Evolutionary conservation across 352 stramenopile genomes (phyloP).

Genomic region (Thraustochytrium sp.): DNA sequence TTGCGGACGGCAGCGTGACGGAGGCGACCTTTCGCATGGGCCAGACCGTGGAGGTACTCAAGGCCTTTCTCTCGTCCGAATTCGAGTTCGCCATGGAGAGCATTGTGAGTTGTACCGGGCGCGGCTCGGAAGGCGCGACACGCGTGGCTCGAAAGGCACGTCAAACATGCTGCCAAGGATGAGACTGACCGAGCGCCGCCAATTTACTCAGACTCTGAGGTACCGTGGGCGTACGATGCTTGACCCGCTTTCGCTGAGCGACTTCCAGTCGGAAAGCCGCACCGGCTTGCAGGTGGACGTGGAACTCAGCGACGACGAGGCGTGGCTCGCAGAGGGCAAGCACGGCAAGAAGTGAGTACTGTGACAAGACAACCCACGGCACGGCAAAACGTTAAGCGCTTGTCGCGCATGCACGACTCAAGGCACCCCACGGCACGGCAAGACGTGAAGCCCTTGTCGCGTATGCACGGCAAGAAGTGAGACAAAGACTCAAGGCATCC

Average conservation of each 20-base stretch:
- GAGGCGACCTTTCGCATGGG: conserved; percentile 42
- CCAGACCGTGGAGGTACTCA: conserved; percentile 45
- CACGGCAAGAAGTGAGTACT: not conserved
- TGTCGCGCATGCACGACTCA: too few relatives aligned
- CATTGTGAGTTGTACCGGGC: not conserved
- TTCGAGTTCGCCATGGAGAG: conserved; percentile 44
- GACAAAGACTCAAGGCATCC: too few relatives aligned
- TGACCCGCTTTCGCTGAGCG: conserved; percentile 36
- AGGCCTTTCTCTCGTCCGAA: conserved; percentile 37
- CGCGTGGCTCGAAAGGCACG: too few relatives aligned
- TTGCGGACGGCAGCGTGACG: conserved; percentile 37
- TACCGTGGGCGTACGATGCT: conserved; percentile 32
- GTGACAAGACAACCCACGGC: too few relatives aligned
- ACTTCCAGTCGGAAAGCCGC: not conserved
- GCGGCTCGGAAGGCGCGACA: too few relatives aligned
- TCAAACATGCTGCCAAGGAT: too few relatives aligned
- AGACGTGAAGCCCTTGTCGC: too few relatives aligned
- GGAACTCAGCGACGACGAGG: not conserved
- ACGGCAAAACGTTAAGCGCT: too few relatives aligned
- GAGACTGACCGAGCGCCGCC: too few relatives aligned
- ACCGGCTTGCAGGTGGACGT: not conserved
- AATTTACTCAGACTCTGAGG: not conserved
- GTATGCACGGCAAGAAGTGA: too few relatives aligned
- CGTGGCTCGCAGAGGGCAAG: not conserved
- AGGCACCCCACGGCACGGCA: too few relatives aligned